phyloP scores from a whole-genome alignment of 768 basidiomycete species.

The Suillus alpinus region DNA sequence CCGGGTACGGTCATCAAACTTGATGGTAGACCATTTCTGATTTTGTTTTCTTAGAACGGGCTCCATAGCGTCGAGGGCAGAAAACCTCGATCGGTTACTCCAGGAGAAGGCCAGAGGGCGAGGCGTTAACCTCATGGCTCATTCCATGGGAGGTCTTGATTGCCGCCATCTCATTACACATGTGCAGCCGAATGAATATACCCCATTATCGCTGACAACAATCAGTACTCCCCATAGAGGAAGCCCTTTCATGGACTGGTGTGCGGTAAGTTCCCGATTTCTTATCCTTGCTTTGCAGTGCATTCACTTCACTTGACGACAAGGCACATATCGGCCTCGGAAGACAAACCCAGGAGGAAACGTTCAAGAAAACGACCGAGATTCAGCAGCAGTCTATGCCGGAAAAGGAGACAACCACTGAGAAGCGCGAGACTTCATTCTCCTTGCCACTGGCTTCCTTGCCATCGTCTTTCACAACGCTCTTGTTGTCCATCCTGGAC shows the following conservation, averaged over 20 bases:
- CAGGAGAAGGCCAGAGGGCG: conserved; percentile 63
- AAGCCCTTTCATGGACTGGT: conserved; percentile 99
- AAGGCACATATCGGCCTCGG: conserved; percentile 94
- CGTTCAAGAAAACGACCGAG: conserved; percentile 3
- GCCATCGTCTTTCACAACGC: conserved; percentile 81
- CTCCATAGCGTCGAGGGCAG: conserved; percentile 78
- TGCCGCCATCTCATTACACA: conserved; percentile 90
- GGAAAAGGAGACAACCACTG: conserved; percentile 2
- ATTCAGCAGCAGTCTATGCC: not conserved
- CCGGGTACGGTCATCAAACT: conserved; percentile 56
- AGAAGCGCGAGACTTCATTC: conserved; percentile 32
- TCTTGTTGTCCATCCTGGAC: conserved; percentile 86
- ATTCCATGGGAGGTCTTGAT: conserved; percentile 98
- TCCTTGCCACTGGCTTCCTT: conserved; percentile 59
- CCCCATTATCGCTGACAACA: conserved; percentile 82
- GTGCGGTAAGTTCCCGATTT: conserved; percentile 55
- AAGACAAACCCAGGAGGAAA: conserved; percentile 38
- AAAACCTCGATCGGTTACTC: conserved; percentile 71
- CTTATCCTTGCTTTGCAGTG: conserved; percentile 4
- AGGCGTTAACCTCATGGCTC: conserved; percentile 90
- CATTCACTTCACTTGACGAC: conserved; percentile 10
- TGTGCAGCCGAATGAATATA: conserved; percentile 77
- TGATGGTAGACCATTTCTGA: not conserved
- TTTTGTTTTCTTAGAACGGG: conserved; percentile 64
- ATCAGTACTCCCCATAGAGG: conserved; percentile 94